Percentiles rank a stretch among this genome's conserved stretches.
phyloP scores from a whole-genome alignment of 139 green algal genomes.

The Chlorella sp. region DNA sequence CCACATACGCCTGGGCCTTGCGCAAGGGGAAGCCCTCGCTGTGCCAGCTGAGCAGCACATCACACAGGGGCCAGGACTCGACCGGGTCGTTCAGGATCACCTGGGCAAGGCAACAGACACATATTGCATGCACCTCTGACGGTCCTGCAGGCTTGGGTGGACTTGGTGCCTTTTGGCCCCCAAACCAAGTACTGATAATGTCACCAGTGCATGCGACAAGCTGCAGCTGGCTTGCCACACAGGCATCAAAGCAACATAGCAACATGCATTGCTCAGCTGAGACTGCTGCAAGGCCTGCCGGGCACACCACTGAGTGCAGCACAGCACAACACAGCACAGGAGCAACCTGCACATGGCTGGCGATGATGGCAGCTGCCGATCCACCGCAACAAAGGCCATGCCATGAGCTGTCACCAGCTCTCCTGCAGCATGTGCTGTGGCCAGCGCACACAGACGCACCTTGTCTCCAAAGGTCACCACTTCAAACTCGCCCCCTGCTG shows the following conservation, averaged over 20 bases:
- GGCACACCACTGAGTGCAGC: too few species aligned
- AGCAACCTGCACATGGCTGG: too few species aligned
- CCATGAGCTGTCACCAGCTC: background rate
- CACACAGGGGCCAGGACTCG: constrained; percentile 82
- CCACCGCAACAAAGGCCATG: background rate
- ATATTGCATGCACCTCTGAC: background rate
- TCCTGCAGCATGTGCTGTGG: background rate
- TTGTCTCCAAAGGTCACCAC: constrained; percentile 73
- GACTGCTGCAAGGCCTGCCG: too few species aligned
- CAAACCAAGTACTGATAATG: background rate
- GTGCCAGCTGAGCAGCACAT: constrained; percentile 90
- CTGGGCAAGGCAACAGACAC: background rate
- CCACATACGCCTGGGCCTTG: constrained; percentile 74
- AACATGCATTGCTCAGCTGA: background rate
- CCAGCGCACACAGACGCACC: background rate
- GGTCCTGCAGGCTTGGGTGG: background rate
- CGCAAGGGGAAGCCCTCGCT: constrained; percentile 84
- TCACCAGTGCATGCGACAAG: background rate
- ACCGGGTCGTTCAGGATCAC: constrained; percentile 77
- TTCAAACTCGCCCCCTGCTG: constrained; percentile 78
- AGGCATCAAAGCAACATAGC: background rate
- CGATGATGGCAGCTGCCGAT: background rate
- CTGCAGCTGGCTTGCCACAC: background rate
- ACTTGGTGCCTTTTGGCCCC: background rate
- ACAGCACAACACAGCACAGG: too few species aligned